Conservation (phyloP, 371 early-diverging fungal species). For the Mucor circinelloides region DNA sequence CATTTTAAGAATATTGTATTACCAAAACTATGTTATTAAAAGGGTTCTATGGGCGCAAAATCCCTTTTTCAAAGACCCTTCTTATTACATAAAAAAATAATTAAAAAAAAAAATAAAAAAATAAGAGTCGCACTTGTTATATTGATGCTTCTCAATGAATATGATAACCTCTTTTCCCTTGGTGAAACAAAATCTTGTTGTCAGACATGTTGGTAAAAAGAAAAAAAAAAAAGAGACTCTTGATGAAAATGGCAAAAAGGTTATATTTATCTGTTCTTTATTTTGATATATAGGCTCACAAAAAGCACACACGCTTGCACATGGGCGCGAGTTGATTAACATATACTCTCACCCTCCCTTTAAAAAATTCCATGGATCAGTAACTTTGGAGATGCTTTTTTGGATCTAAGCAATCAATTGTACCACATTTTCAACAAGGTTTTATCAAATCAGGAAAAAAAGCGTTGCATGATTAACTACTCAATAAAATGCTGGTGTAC, state of each 20-base stretch:
- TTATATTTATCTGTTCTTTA: not conserved
- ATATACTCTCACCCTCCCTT: not conserved
- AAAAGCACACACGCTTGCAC: not conserved
- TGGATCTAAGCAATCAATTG: not conserved
- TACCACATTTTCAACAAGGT: not conserved
- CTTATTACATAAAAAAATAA: slow-evolving; percentile 10
- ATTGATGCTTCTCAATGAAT: not conserved
- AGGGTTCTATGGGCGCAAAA: not conserved
- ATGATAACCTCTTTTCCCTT: not conserved
- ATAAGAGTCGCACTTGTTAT: not conserved
- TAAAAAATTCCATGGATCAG: not conserved
- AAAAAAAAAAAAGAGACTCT: not conserved
- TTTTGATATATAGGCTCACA: not conserved
- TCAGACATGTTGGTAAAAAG: not conserved
- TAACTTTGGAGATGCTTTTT: not conserved
- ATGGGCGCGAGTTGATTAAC: not conserved
- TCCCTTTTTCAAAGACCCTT: slow-evolving; percentile 7
- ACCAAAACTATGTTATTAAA: not conserved
- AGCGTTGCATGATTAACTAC: not conserved
- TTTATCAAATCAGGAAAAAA: not conserved
- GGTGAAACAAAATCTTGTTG: not conserved
- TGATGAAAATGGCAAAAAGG: not conserved
- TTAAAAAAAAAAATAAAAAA: not conserved
- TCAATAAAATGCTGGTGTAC: not conserved
- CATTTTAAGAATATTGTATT: not conserved